A percentile compares a stretch with the other conserved stretches of the same genome.
Conservation (phyloP, 495 filamentous ascomycete genomes). For the Neurospora sp. region DNA sequence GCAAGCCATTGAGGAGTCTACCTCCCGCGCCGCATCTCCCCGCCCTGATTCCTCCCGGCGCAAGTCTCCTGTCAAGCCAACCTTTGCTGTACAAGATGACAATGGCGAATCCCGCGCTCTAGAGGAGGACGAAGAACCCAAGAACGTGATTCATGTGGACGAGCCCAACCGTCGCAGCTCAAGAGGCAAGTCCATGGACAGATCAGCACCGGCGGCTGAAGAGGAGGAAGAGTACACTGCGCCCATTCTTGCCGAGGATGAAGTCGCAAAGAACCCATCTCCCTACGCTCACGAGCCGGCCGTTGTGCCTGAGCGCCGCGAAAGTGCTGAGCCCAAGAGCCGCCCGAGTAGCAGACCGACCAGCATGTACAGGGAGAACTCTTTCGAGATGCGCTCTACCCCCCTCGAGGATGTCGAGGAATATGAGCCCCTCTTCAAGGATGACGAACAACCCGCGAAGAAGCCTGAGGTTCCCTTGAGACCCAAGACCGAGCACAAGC, state of each 20-base stretch:
- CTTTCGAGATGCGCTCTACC: constrained; percentile 44
- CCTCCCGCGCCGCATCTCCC: constrained; percentile 59
- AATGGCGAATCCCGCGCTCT: constrained; percentile 27
- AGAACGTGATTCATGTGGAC: constrained; percentile 60
- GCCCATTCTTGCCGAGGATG: constrained; percentile 89
- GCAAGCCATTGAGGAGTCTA: constrained; percentile 68
- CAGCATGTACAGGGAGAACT: constrained; percentile 40
- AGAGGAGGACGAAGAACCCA: constrained; percentile 24
- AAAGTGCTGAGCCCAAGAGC: constrained; percentile 47
- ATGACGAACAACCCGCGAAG: constrained; percentile 52
- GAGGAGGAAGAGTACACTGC: constrained; percentile 43
- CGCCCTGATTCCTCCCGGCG: constrained; percentile 37
- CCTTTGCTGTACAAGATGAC: constrained; percentile 12
- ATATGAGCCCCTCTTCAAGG: constrained; percentile 90
- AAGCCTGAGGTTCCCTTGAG: constrained; percentile 33
- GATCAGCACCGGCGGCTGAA: constrained; percentile 19
- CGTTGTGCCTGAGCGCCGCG: constrained; percentile 55
- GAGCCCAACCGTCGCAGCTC: constrained; percentile 53
- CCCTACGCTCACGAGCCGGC: constrained; percentile 49
- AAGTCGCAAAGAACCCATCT: constrained; percentile 67
- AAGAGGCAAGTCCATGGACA: constrained; percentile 49
- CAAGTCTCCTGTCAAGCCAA: constrained; percentile 16
- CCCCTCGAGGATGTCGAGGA: constrained; percentile 86
- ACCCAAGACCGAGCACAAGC: constrained; percentile 51
- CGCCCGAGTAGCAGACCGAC: constrained; percentile 63